These are phyloP conservation scores for Piedraia hortae DNA, from an alignment of 2,329 filamentous ascomycete species.

Conservation along the genomic window DNA sequence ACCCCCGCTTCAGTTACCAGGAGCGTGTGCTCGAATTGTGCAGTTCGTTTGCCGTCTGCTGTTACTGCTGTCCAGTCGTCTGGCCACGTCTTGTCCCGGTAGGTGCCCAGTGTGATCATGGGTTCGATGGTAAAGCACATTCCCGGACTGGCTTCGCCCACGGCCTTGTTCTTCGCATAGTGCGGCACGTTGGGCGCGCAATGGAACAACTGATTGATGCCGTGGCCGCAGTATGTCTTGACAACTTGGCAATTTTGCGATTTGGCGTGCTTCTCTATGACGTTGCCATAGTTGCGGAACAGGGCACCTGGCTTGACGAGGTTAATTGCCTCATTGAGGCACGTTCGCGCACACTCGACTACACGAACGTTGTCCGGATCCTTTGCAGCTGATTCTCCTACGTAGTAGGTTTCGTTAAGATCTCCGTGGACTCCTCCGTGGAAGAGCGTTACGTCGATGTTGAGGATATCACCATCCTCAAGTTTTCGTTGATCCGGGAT, in stretches of 20 bases:
- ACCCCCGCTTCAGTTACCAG: constrained; percentile 61
- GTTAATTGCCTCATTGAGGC: constrained; percentile 69
- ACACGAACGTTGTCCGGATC: constrained; percentile 73
- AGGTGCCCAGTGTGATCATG: constrained; percentile 83
- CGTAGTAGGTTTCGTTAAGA: constrained; percentile 95
- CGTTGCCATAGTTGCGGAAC: constrained; percentile 78
- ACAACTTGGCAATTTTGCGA: constrained; percentile 64
- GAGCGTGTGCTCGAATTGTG: constrained; percentile 79
- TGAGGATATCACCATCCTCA: constrained; percentile 81
- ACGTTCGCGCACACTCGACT: constrained; percentile 71
- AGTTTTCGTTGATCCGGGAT: constrained; percentile 79
- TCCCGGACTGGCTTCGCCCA: constrained; percentile 75
- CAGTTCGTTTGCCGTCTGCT: constrained; percentile 62
- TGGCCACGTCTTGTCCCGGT: constrained; percentile 86
- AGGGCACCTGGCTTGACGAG: constrained; percentile 78
- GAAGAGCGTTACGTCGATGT: constrained; percentile 86
- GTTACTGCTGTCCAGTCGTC: constrained; percentile 97
- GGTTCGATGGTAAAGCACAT: constrained; percentile 99
- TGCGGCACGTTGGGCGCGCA: constrained; percentile 83
- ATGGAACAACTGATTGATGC: constrained; percentile 84
- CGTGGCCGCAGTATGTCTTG: constrained; percentile 86
- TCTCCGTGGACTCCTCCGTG: constrained; percentile 90
- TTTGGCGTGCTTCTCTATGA: constrained; percentile 90
- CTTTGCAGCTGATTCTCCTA: constrained; percentile 61
- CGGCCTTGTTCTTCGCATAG: constrained; percentile 94